Percentiles rank a stretch among this genome's conserved stretches.
phyloP scores from a whole-genome alignment of 2,329 filamentous ascomycete genomes.

The Beauveria sp. region DNA sequence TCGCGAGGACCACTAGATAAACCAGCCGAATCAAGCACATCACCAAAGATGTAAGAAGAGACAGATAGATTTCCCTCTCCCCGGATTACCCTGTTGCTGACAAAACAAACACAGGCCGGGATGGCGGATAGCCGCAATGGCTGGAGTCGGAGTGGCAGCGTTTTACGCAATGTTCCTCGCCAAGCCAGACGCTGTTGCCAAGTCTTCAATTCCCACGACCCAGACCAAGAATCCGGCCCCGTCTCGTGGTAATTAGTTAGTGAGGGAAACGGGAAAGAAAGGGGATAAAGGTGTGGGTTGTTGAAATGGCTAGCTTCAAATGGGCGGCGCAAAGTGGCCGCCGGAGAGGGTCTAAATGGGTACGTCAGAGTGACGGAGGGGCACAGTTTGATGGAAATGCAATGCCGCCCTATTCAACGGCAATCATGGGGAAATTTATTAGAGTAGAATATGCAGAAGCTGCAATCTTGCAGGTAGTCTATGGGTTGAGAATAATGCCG shows the following conservation, averaged over 20 bases:
- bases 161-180: neutral
- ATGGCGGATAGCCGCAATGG: slow-evolving; percentile 3
- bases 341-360: too few species aligned
- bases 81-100: neutral
- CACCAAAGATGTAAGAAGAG: neutral
- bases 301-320: neutral
- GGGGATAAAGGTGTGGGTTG: neutral
- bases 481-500: too few species aligned
- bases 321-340: too few species aligned
- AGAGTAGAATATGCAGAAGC: too few species aligned
- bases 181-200: neutral
- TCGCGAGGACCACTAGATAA: neutral
- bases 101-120: neutral
- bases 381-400: neutral
- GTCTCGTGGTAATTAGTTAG: neutral
- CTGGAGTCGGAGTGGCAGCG: neutral
- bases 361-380: neutral
- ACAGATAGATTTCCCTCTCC: too few species aligned
- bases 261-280: neutral
- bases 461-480: too few species aligned
- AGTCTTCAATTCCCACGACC: neutral
- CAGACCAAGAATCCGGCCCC: neutral
- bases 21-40: neutral
- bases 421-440: too few species aligned
- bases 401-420: neutral